Conservation (phyloP, 805 yeast genomes). For the Starmerella bombicola region DNA sequence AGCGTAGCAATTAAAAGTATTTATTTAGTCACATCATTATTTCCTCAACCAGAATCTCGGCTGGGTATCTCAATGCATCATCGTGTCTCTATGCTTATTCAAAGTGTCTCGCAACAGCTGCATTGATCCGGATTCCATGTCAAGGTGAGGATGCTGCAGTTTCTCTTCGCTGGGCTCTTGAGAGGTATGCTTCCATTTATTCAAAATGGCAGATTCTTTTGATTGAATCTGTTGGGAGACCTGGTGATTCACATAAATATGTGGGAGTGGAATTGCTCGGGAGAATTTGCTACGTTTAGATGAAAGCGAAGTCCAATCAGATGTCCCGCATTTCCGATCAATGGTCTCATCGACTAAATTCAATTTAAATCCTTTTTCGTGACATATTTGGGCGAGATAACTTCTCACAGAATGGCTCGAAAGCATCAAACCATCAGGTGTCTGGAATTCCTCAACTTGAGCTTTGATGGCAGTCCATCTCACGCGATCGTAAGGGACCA, state of each 20-base stretch:
- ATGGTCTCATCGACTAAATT: slow-evolving; percentile 1
- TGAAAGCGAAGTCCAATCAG: not conserved
- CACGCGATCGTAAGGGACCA: not conserved
- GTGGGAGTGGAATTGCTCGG: too few relatives aligned
- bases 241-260: not conserved
- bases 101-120: not conserved
- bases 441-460: not conserved
- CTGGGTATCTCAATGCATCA: too few relatives aligned
- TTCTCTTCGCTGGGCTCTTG: not conserved
- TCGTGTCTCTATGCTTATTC: slow-evolving; percentile 2
- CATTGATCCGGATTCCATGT: not conserved
- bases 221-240: not conserved
- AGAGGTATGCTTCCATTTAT: slow-evolving; percentile 1
- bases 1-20: too few relatives aligned
- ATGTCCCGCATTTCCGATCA: not conserved
- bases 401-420: too few relatives aligned
- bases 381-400: too few relatives aligned
- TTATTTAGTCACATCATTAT: too few relatives aligned
- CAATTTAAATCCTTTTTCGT: not conserved
- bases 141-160: not conserved
- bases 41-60: too few relatives aligned
- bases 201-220: not conserved
- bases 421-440: too few relatives aligned
- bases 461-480: not conserved
- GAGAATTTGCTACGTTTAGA: too few relatives aligned